phyloP scores from a whole-genome alignment of 1,139 yeast species.

The Pichia sp. region DNA sequence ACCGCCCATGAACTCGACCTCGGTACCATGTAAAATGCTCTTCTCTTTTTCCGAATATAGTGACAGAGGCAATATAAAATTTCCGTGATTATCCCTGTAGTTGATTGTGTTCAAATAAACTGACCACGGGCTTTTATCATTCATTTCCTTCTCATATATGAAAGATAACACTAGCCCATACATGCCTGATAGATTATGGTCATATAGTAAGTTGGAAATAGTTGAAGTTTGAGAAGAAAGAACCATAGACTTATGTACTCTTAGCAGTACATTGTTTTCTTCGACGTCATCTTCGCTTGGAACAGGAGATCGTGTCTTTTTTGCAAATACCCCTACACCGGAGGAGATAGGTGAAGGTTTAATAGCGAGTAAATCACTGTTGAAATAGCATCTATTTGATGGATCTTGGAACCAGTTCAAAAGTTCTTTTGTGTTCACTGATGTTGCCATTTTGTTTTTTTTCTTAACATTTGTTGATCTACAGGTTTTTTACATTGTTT shows the following conservation, averaged over 20 bases:
- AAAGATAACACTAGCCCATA: constrained; percentile 64
- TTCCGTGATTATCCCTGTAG: constrained; percentile 29
- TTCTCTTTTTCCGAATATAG: constrained; percentile 59
- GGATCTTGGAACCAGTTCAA: constrained; percentile 45
- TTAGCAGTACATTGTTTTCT: constrained; percentile 33
- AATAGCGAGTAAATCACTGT: constrained; percentile 43
- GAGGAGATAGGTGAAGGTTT: constrained; percentile 47
- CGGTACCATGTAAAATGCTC: constrained; percentile 56
- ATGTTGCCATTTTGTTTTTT: constrained; percentile 28
- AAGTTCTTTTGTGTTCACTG: constrained; percentile 31
- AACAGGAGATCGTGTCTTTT: constrained; percentile 36
- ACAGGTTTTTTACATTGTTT: background rate
- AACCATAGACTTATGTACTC: constrained; percentile 50
- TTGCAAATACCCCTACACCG: constrained; percentile 74
- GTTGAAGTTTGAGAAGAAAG: constrained; percentile 58
- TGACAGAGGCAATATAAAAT: constrained; percentile 52
- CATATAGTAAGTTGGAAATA: constrained; percentile 64
- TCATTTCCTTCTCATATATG: constrained; percentile 58
- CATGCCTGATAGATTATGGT: constrained; percentile 59
- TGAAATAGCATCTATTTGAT: constrained; percentile 45
- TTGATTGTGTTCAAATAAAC: constrained; percentile 58
- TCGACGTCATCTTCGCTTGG: constrained; percentile 30
- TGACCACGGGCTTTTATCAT: constrained; percentile 70
- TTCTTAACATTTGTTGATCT: background rate
- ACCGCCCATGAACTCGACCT: constrained; percentile 60